These are phyloP conservation scores for Fusarium tanahbumbuense DNA, from an alignment of 2,329 filamentous ascomycete genomes.

Conservation along the genomic window DNA sequence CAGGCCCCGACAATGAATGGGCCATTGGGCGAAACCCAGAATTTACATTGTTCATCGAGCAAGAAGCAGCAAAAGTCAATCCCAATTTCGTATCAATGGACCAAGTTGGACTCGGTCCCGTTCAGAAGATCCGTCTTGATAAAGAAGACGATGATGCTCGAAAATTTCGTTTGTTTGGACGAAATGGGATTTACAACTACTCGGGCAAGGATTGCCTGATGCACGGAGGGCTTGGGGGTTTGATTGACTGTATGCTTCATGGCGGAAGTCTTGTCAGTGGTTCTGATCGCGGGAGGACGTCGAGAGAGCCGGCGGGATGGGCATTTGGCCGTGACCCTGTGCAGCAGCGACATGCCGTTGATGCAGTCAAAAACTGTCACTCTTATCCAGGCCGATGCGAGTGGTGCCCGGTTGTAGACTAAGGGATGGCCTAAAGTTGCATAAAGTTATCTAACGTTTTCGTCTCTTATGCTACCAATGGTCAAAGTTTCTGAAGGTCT, in stretches of 20 bases:
- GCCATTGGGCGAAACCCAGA: neutral
- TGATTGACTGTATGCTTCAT: slow-evolving; percentile 10
- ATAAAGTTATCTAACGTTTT: neutral
- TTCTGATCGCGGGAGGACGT: neutral
- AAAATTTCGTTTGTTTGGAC: neutral
- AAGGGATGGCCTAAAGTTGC: neutral
- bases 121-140: neutral
- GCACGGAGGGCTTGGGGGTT: slow-evolving; percentile 1
- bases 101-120: neutral
- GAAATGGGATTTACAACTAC: neutral
- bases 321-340: neutral
- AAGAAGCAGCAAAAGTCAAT: neutral
- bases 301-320: neutral
- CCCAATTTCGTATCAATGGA: neutral
- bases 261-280: neutral
- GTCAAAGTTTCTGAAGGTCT: too few species aligned
- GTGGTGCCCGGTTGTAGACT: neutral
- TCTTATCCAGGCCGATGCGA: neutral
- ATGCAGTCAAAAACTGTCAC: neutral
- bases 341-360: neutral
- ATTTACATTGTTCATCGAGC: neutral
- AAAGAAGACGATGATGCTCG: neutral
- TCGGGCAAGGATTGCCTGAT: neutral
- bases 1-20: neutral
- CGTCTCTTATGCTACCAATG: neutral